These are phyloP conservation scores for Fragaria ananassa DNA, from an alignment of 306 rosid genomes.

Conservation along the genomic window DNA sequence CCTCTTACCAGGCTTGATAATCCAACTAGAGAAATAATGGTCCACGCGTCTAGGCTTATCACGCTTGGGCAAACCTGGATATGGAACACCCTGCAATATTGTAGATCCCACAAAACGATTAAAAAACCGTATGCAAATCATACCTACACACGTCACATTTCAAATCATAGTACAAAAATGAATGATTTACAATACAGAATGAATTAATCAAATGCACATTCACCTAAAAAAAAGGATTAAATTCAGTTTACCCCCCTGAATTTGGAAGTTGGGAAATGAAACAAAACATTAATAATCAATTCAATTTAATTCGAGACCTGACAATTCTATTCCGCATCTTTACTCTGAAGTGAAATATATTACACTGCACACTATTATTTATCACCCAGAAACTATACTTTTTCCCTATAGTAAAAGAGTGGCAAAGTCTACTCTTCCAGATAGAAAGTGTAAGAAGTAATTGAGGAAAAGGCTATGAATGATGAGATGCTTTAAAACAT, in stretches of 20 bases:
- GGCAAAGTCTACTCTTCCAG: not conserved
- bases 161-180: not conserved
- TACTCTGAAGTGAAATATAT: not conserved
- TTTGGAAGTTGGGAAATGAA: no score
- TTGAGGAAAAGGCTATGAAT: conserved; percentile 2
- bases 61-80: conserved; percentile 77
- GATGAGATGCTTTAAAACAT: conserved; percentile 19
- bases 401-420: not conserved
- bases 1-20: conserved; percentile 77
- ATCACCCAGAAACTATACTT: not conserved
- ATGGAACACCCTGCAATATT: conserved; percentile 68
- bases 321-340: not conserved
- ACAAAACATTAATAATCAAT: not conserved
- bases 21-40: conserved; percentile 88
- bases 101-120: conserved; percentile 28
- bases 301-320: not conserved
- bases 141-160: not conserved
- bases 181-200: not conserved
- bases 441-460: conserved; percentile 23
- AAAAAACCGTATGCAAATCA: not conserved
- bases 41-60: conserved; percentile 98
- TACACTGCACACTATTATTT: not conserved
- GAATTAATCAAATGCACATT: not conserved
- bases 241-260: no score
- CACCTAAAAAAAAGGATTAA: not conserved